Base-by-base conservation (phyloP, 805 yeast species). In the Candida qinlingensis region DNA sequence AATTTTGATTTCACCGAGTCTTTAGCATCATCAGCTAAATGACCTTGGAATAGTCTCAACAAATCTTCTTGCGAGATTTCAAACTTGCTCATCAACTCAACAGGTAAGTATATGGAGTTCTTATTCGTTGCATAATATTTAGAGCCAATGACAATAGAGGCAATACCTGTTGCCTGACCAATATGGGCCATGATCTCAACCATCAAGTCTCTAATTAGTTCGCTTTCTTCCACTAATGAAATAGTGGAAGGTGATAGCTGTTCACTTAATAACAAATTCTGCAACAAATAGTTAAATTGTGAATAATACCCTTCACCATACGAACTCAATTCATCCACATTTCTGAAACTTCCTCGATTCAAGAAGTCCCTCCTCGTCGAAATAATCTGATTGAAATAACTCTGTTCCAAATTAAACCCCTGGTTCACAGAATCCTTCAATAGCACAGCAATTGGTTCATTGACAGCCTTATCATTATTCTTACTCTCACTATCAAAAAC, bases 291-390 rank as follows among this genome's bases (percentile, higher is more conserved):
- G 57, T 82, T 82, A 57, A 85, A 67, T 62, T 86, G 94, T 1
- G 95, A 84, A 56, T 75, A 75, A 0, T 85, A 78, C 1, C 92
- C 94, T 64, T 88, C 96, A 1, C 96, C 96, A 58, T 76, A 83
- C 1, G 87, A 76, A 44, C 90, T 85, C 52, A 88, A 72, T 39
- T 77, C 79, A 39, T 83, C 82, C 3, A 76, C 59, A 7, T 70
- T 68, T 9, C 72, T 66, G 44, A 83, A 75, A 31, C 73, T 68
- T 7, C 71, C 71, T 39, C 72, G 71, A 29, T 72, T 68, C 28
- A 81, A 62, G 58, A 81, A 81, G 45, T 75, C 71, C 45, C 75
- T 73, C 45, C 85, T 73, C 4, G 87, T 76, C 46, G 77, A 77
- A 11, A 87, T 62, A 62, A 83, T 75, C 53, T 80, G 83, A 42